Percentiles rank a stretch among this genome's conserved stretches.
These are phyloP conservation scores for Talaromyces sp. DNA, from an alignment of 2,329 filamentous ascomycete species.

Conservation along the genomic window DNA sequence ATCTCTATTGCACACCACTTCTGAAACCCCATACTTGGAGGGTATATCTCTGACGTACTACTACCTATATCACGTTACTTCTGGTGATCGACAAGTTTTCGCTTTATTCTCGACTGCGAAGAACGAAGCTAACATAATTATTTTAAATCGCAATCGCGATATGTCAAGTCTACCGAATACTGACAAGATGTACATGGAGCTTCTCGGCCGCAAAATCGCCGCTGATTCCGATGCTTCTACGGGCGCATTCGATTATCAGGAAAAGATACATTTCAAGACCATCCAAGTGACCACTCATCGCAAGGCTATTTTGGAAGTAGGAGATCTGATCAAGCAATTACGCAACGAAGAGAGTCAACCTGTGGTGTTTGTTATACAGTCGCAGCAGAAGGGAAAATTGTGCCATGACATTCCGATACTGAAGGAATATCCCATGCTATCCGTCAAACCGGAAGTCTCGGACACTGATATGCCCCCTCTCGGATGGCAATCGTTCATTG, in stretches of 20 bases:
- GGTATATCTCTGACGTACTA: slow-evolving; percentile 75
- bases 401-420: slow-evolving; percentile 81
- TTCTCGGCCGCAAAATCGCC: slow-evolving; percentile 63
- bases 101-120: slow-evolving; percentile 83
- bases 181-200: slow-evolving; percentile 79
- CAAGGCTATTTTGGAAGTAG: slow-evolving; percentile 83
- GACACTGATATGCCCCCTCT: slow-evolving; percentile 87
- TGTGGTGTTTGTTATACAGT: slow-evolving; percentile 83
- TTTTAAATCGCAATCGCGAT: slow-evolving; percentile 80
- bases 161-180: slow-evolving; percentile 85
- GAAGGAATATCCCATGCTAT: slow-evolving; percentile 77
- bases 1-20: slow-evolving; percentile 64
- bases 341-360: slow-evolving; percentile 78
- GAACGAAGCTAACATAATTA: slow-evolving; percentile 77
- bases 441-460: slow-evolving; percentile 74
- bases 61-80: slow-evolving; percentile 87
- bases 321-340: slow-evolving; percentile 85
- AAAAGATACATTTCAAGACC: slow-evolving; percentile 78
- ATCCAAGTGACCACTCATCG: slow-evolving; percentile 84
- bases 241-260: slow-evolving; percentile 80
- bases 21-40: slow-evolving; percentile 72
- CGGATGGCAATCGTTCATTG: slow-evolving; percentile 88
- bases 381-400: slow-evolving; percentile 75
- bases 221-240: slow-evolving; percentile 70
- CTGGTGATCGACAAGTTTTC: slow-evolving; percentile 89